Percentiles rank a stretch among this genome's conserved stretches.
phyloP scores from a whole-genome alignment of 129 eudicot genomes.

The Centrapalus pauciflorus region DNA sequence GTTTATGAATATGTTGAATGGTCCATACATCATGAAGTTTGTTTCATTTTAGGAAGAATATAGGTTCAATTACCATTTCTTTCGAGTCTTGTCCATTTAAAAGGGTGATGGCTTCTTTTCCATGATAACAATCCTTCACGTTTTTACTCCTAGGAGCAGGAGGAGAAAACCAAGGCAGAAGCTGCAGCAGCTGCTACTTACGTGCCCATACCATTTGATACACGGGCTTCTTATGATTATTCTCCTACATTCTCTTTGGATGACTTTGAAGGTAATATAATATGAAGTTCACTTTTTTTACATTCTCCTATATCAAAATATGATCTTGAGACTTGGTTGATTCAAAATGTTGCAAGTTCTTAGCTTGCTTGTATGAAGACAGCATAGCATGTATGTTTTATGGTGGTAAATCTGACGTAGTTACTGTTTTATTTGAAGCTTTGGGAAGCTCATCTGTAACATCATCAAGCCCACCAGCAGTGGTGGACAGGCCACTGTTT shows the following conservation, averaged over 20 bases:
- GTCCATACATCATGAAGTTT: background rate
- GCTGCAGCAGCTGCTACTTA: conserved; percentile 48
- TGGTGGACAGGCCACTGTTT: conserved; percentile 59
- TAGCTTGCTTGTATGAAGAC: too few relatives aligned
- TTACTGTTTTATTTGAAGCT: conserved; percentile 33
- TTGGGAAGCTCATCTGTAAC: conserved; percentile 61
- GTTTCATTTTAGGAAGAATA: background rate
- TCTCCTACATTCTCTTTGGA: conserved; percentile 71
- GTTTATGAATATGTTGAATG: background rate
- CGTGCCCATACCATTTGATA: conserved; percentile 32
- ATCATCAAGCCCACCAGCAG: conserved; percentile 62
- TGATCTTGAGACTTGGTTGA: background rate
- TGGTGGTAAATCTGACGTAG: background rate
- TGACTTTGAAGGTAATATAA: conserved; percentile 83
- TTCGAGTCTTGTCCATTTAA: background rate
- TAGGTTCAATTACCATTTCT: background rate
- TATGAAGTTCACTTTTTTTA: background rate
- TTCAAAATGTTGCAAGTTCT: too few relatives aligned
- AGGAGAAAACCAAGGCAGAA: conserved; percentile 84
- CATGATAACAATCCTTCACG: background rate
- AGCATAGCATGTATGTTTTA: background rate
- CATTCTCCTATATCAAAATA: background rate
- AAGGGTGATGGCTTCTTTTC: background rate
- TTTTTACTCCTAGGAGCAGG: conserved; percentile 51
- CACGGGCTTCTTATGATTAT: conserved; percentile 36